phyloP scores from a whole-genome alignment of 495 filamentous ascomycete species.

The Ramalina peruviana region DNA sequence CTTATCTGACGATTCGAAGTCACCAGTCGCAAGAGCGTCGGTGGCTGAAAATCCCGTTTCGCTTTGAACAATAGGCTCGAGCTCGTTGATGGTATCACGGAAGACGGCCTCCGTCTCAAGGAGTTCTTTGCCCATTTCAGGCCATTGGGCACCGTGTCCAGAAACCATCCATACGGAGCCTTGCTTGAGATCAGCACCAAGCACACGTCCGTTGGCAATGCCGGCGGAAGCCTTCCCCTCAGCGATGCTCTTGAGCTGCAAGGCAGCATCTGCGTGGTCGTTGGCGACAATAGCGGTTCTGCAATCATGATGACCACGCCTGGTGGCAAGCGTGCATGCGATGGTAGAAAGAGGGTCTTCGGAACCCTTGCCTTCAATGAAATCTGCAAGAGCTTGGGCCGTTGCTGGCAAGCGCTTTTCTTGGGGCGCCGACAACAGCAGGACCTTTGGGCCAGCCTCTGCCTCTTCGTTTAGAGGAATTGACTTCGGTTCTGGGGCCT shows the following conservation, averaged over 20 bases:
- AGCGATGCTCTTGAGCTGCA: constrained; percentile 13
- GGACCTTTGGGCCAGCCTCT: not conserved
- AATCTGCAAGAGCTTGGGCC: constrained; percentile 1
- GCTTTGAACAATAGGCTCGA: constrained; percentile 13
- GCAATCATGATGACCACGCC: constrained; percentile 21
- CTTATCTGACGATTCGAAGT: constrained; percentile 17
- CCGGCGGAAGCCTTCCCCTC: not conserved
- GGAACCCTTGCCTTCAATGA: constrained; percentile 6
- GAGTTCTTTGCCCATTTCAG: constrained; percentile 8
- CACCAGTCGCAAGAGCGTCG: constrained; percentile 16
- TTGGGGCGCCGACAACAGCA: constrained; percentile 23
- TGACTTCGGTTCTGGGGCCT: constrained; percentile 2
- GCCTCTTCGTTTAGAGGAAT: no score
- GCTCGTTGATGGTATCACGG: constrained; percentile 2
- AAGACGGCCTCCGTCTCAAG: not conserved
- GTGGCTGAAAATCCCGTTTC: constrained; percentile 23
- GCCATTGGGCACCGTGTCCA: constrained; percentile 14
- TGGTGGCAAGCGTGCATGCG: constrained; percentile 15
- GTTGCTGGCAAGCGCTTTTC: constrained; percentile 19
- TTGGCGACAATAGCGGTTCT: constrained; percentile 15
- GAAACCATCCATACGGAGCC: constrained; percentile 10
- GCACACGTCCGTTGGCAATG: constrained; percentile 8
- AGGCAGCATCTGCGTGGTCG: constrained; percentile 14
- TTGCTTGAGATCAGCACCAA: constrained; percentile 4
- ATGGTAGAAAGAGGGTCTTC: constrained; percentile 10